Base-by-base conservation (phyloP, 2,329 filamentous ascomycete genomes). In the Alternaria novae-zelandiae region DNA sequence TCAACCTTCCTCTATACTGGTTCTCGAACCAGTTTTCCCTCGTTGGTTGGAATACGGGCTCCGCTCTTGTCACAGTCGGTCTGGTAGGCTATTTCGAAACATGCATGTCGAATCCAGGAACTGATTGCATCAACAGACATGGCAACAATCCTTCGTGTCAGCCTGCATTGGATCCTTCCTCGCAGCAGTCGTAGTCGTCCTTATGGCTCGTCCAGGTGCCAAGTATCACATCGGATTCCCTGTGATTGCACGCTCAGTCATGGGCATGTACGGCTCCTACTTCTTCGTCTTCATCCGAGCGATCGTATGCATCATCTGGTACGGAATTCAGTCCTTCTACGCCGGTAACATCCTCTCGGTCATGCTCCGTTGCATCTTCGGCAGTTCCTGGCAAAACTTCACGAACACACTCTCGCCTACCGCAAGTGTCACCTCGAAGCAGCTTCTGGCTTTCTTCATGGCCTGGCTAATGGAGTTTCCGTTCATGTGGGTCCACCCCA, bases 261-360 rank as follows among this genome's bases (percentile, higher is more conserved):
- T 74, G 69, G 71, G 72, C 15, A 76, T 82, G 57, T 78, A 76
- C 28, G 81, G 80, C 15, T 77, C 78, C 2, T 77, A 78, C 58
- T 79, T 80, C 26, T 82, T 83, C 66, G 73, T 83, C 43, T 77
- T 80, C 64, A 78, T 79, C 25, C 65, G 77, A 43, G 75, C 75
- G 7, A 66, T 78, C 0, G 79, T 82, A 2, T 78, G 76, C 12
- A 72, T 80, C 32, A 79, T 82, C 58, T 82, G 80, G 71, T 80
- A 79, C 57, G 79, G 79, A 6, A 73, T 74, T 20, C 71, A 72
- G 54, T 64, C 72, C 3, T 72, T 70, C 47, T 73, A 73, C 41
- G 70, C 67, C 4, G 71, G 67, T 2, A 73, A 79, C 36, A 63
- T 82, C 20, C 69, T 80, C 51, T 73, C 74, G 8, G 77, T 81